These are phyloP conservation scores for Apiospora marii DNA, from an alignment of 2,329 filamentous ascomycete genomes.

Conservation along the genomic window DNA sequence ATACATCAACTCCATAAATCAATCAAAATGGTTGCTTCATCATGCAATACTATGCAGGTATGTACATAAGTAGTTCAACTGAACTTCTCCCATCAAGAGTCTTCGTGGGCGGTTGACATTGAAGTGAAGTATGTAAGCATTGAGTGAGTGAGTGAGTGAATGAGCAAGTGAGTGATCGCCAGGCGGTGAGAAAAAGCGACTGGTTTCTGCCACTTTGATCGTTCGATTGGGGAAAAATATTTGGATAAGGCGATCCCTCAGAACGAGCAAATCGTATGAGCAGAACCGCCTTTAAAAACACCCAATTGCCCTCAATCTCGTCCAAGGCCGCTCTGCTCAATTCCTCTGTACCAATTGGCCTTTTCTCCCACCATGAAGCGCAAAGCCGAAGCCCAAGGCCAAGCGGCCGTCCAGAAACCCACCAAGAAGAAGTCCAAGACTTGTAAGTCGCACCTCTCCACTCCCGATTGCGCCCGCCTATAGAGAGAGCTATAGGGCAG, in stretches of 20 bases:
- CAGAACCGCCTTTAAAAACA: slow-evolving; percentile 3
- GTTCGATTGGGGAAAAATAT: slow-evolving; percentile 21
- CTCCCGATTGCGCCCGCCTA: slow-evolving; percentile 3
- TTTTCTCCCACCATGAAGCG: slow-evolving; percentile 60
- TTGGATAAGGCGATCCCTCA: slow-evolving; percentile 14
- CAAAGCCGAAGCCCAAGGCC: slow-evolving; percentile 58
- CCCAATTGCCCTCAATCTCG: slow-evolving; percentile 6
- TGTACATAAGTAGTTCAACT: not conserved
- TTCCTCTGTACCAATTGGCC: slow-evolving; percentile 33
- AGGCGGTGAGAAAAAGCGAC: slow-evolving; percentile 16
- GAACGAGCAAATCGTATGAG: slow-evolving; percentile 20
- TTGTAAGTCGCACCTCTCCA: slow-evolving; percentile 41
- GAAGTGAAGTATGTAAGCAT: not conserved
- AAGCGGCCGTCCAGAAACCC: slow-evolving; percentile 51
- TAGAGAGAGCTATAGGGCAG: slow-evolving; percentile 26
- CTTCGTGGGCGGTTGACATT: not conserved
- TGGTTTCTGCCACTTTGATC: slow-evolving; percentile 16
- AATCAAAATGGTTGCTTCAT: not conserved
- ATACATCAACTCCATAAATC: not conserved
- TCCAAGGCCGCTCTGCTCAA: not conserved
- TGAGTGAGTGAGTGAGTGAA: not conserved
- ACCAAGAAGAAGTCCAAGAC: slow-evolving; percentile 61
- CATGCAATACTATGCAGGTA: not conserved
- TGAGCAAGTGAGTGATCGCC: not conserved
- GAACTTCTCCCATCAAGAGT: not conserved